These are phyloP conservation scores for Sporothrix globosa DNA, from an alignment of 2,329 filamentous ascomycete species.

Conservation along the genomic window DNA sequence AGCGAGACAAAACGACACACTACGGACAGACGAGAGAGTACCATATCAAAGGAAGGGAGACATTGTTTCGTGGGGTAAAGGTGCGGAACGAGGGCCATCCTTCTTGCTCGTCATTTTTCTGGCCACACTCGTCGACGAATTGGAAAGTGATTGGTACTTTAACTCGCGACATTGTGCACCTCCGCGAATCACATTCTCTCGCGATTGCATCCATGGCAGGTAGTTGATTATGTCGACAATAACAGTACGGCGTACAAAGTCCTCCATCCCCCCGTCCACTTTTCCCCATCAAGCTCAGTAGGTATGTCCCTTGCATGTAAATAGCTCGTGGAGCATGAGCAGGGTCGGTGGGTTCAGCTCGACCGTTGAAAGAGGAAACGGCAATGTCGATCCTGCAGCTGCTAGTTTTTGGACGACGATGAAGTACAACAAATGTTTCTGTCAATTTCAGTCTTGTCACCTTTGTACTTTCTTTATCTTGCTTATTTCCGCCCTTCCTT, in stretches of 20 bases:
- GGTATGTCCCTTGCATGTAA: slow-evolving; percentile 1
- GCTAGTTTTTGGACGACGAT: not conserved
- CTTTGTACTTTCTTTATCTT: slow-evolving; percentile 16
- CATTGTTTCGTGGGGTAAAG: not conserved
- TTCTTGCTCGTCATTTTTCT: not conserved
- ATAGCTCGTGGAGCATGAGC: not conserved
- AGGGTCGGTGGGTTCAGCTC: not conserved
- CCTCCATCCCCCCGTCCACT: too few species aligned
- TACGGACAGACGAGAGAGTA: not conserved
- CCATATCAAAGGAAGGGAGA: not conserved
- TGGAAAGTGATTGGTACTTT: not conserved
- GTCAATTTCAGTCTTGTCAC: too few species aligned
- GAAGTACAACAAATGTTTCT: too few species aligned
- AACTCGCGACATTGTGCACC: not conserved
- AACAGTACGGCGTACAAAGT: too few species aligned
- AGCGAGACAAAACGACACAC: slow-evolving; percentile 3
- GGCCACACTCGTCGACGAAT: not conserved
- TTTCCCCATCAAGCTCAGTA: too few species aligned
- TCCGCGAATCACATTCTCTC: not conserved
- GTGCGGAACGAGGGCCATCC: too few species aligned
- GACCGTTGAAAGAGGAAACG: slow-evolving; percentile 22
- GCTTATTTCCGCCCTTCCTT: not conserved
- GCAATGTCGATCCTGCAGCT: slow-evolving; percentile 8
- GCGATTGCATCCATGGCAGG: not conserved
- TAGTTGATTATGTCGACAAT: not conserved